Base-by-base conservation (phyloP, 2,329 filamentous ascomycete genomes). In the Talaromyces sp. region DNA sequence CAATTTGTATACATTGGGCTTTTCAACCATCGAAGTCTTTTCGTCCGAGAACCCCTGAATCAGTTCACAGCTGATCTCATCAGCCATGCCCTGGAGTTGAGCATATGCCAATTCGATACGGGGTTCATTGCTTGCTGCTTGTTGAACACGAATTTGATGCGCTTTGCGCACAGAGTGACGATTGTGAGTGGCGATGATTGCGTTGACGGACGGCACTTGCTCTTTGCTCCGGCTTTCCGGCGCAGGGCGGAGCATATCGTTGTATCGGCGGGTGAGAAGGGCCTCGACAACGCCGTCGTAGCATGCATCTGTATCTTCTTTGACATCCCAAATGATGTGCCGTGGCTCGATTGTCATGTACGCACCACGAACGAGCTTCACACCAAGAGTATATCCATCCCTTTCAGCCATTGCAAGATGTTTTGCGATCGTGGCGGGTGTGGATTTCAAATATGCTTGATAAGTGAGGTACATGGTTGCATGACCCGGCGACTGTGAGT, bases 81-180 rank as follows among this genome's bases (percentile, higher is more conserved):
- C 93, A 1, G 93, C 93, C 93, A 98, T 98, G 44, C 93, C 93
- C 79, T 93, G 90, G 0, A 97, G 84, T 78, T 97, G 93, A 2
- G 90, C 90, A 74, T 91, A 92, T 39, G 79, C 77, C 1, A 86
- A 76, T 14, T 82, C 78, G 54, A 79, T 74, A 42, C 75, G 71
- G 55, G 73, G 71, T 66, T 78, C 73, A 40, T 82, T 81, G 3
- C 73, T 67, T n/a, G 74, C 73, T 21, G 82, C 80, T 58, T 86
- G 80, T 14, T 76, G 67, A 58, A 72, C 69, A 35, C 77, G 77
- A 35, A 81, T 69, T 28, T 73, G 72, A 64, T 83, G 81, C 16
- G 84, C 84, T 64, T 79, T 80, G 48, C 75, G 72, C 50, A 86
- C 80, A 4, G 83, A 83, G 54, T 79, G 75, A 12, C 79, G 76